Evolutionary conservation across 306 rosid genomes (phyloP).

Genomic region (Rosa rugosa): DNA sequence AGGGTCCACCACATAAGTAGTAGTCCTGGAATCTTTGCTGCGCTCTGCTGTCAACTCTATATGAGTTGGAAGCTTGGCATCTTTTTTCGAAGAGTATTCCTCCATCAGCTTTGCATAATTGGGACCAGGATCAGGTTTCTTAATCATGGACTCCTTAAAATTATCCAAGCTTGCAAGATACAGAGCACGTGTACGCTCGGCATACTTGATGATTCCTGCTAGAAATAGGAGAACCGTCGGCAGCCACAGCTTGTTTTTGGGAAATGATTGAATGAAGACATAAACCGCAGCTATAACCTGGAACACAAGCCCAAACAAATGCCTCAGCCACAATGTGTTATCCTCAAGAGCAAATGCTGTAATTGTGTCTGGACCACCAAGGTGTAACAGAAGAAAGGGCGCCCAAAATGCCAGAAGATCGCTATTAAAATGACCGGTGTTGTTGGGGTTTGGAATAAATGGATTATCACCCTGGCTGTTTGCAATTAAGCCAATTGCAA

Average conservation of each 20-base stretch:
- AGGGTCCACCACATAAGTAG: not conserved
- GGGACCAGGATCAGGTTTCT: constrained; percentile 38
- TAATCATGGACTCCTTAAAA: constrained; percentile 32
- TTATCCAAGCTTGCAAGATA: constrained; percentile 35
- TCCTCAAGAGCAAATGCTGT: constrained; percentile 51
- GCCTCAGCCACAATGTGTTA: constrained; percentile 52
- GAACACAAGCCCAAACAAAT: constrained; percentile 35
- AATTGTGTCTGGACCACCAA: constrained; percentile 61
- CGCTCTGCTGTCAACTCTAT: constrained; percentile 29
- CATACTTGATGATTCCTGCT: constrained; percentile 47
- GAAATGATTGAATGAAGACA: constrained; percentile 43
- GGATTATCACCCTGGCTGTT: constrained; percentile 14
- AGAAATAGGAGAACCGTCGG: constrained; percentile 32
- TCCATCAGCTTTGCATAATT: constrained; percentile 48
- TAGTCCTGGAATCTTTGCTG: constrained; percentile 2
- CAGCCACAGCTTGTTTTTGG: constrained; percentile 31
- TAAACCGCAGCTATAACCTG: constrained; percentile 34
- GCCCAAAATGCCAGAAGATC: constrained; percentile 49
- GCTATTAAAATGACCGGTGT: not conserved
- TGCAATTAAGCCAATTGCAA: constrained; percentile 40
- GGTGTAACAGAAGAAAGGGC: constrained; percentile 49
- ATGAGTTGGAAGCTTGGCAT: constrained; percentile 30
- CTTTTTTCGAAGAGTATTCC: constrained; percentile 19
- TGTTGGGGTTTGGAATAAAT: not conserved
- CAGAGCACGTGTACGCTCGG: constrained; percentile 42